Conservation (phyloP, 257 asterid genomes). For the Primulina huaijiensis region DNA sequence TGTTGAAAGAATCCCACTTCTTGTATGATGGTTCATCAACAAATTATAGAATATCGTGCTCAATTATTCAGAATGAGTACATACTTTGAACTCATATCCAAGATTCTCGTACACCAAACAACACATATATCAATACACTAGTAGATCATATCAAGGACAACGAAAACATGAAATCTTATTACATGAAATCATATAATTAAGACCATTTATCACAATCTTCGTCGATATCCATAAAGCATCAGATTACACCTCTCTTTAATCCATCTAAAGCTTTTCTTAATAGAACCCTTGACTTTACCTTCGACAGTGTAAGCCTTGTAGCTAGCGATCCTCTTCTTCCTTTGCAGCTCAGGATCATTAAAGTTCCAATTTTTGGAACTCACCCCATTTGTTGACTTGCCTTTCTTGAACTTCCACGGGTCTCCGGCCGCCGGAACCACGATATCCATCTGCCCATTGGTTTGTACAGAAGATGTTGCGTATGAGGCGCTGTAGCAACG, state of each 20-base stretch:
- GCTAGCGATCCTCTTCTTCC: conserved; percentile 82
- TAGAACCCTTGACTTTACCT: conserved; percentile 71
- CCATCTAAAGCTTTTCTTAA: conserved; percentile 71
- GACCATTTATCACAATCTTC: conserved; percentile 4
- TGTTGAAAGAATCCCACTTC: not conserved
- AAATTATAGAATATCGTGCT: not conserved
- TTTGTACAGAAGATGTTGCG: conserved; percentile 41
- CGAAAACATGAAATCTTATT: not conserved
- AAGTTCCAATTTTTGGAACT: conserved; percentile 56
- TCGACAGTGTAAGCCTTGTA: conserved; percentile 73
- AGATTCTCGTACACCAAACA: conserved; percentile 8
- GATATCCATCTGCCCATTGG: conserved; percentile 37
- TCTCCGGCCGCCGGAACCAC: conserved; percentile 40
- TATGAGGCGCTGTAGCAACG: conserved; percentile 70
- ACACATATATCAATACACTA: conserved; percentile 2
- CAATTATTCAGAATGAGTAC: not conserved
- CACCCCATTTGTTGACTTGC: conserved; percentile 51
- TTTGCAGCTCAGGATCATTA: conserved; percentile 68
- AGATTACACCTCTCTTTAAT: conserved; percentile 50
- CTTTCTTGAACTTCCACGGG: conserved; percentile 61
- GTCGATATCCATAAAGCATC: conserved; percentile 46
- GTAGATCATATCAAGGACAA: conserved; percentile 2
- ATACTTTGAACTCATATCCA: conserved; percentile 1
- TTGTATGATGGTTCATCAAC: conserved; percentile 6
- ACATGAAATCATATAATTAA: not conserved